phyloP scores from a whole-genome alignment of 1,284 basidiomycete genomes.

The Cystobasidium sp. region DNA sequence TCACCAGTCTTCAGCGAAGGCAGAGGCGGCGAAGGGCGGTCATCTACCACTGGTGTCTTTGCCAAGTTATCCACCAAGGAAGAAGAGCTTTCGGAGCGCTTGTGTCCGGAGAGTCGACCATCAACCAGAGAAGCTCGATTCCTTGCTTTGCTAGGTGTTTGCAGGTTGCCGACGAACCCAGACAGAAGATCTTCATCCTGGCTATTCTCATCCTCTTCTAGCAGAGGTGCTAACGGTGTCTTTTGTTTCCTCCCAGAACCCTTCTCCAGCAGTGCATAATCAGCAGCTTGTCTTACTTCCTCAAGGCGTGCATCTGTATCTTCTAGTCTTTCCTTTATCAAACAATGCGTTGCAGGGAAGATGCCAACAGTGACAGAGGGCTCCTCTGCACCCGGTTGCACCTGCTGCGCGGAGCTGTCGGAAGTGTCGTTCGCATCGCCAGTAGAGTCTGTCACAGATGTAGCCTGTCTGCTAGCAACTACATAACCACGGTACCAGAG shows the following conservation, averaged over 20 bases:
- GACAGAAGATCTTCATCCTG: slow-evolving; percentile 26
- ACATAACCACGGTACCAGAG: slow-evolving; percentile 68
- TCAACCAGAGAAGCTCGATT: slow-evolving; percentile 32
- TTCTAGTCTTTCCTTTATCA: slow-evolving; percentile 82
- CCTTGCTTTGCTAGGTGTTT: slow-evolving; percentile 24
- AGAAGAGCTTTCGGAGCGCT: slow-evolving; percentile 49
- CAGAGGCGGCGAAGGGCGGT: slow-evolving; percentile 75
- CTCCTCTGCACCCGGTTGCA: slow-evolving; percentile 45
- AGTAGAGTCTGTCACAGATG: slow-evolving; percentile 59
- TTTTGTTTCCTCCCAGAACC: slow-evolving; percentile 31
- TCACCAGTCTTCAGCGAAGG: slow-evolving; percentile 91
- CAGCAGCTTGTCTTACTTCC: slow-evolving; percentile 60
- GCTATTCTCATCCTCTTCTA: slow-evolving; percentile 73
- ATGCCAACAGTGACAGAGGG: slow-evolving; percentile 90
- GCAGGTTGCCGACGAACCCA: slow-evolving; percentile 4
- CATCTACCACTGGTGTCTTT: slow-evolving; percentile 60
- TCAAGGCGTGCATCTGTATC: slow-evolving; percentile 85
- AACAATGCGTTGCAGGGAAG: slow-evolving; percentile 88
- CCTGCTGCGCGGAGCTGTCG: slow-evolving; percentile 56
- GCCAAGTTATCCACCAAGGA: slow-evolving; percentile 44
- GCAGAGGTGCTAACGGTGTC: slow-evolving; percentile 66
- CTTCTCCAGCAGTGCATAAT: slow-evolving; percentile 50
- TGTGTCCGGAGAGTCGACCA: slow-evolving; percentile 32
- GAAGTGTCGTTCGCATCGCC: slow-evolving; percentile 49
- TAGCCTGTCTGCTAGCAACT: slow-evolving; percentile 76